Conservation (phyloP, 768 basidiomycete species). For the Kwoniella shandongensis region DNA sequence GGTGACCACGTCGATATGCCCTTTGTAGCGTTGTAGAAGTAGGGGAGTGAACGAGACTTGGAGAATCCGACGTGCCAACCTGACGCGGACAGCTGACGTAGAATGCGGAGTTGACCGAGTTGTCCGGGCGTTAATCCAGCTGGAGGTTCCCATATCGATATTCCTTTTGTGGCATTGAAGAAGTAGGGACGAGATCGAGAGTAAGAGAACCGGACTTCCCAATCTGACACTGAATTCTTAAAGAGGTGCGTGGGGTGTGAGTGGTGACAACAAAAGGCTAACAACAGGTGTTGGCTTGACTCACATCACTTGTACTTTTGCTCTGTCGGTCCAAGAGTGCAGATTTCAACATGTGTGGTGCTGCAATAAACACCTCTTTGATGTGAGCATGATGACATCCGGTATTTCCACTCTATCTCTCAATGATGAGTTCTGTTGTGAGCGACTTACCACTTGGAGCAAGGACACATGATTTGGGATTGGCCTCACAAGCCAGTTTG, state of each 20-base stretch:
- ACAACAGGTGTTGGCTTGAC: too few species aligned
- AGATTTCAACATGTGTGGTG: too few species aligned
- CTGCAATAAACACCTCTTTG: too few species aligned
- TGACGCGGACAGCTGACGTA: not conserved
- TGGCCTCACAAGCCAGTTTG: slow-evolving; percentile 77
- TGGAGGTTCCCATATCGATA: slow-evolving; percentile 80
- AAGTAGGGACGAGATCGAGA: slow-evolving; percentile 80
- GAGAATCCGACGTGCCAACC: not conserved
- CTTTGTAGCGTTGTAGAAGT: not conserved
- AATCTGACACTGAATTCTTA: slow-evolving; percentile 51
- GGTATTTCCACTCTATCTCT: too few species aligned
- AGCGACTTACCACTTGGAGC: slow-evolving; percentile 74
- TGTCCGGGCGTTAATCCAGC: slow-evolving; percentile 64
- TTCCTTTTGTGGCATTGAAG: slow-evolving; percentile 69
- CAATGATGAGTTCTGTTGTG: too few species aligned
- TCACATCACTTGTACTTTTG: too few species aligned
- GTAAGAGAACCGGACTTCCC: slow-evolving; percentile 86
- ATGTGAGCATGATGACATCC: too few species aligned
- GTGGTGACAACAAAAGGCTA: too few species aligned
- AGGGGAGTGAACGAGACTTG: too few species aligned
- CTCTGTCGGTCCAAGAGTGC: too few species aligned
- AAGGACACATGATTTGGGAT: slow-evolving; percentile 80
- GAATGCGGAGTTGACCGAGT: slow-evolving; percentile 59
- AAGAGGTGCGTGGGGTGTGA: not conserved
- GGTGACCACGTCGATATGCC: too few species aligned